Base-by-base conservation (phyloP, 805 yeast species). In the Starmera caribaea region DNA sequence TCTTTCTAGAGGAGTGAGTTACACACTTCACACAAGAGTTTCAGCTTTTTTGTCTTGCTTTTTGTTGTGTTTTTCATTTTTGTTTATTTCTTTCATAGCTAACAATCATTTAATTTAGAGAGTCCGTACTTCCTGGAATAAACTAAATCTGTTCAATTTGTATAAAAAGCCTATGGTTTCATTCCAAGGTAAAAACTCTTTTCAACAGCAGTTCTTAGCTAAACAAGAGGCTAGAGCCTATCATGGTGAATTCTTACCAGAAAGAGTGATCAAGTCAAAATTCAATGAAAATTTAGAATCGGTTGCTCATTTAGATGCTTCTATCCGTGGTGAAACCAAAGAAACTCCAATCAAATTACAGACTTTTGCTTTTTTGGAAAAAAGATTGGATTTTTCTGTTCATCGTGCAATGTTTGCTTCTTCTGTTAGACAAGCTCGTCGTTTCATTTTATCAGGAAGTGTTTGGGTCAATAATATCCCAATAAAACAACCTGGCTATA, bases 391-490 rank as follows among this genome's bases (percentile, higher is more conserved):
- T 59, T 75, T 82, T 56, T 97, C 96, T 3, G 53, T 90, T 10
- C 92, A 86, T 66, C 79, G 98, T 62, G 70, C 96, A 15, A 72
- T 90, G 83, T 88, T 90, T 66, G 96, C 97, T 5, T 76, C 95
- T 5, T 83, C 95, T 8, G 76, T 87, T 4, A 79, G 97, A 68
- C 97, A 90, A 63, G 96, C 98, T 3, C 76, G 96, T 50, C 88
- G 84, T 56, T 87, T 83, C 53, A 79, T 92, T 43, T 61, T 84
- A 13, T 78, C 77, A 36, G 95, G 95, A 1, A 68, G 80, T 47
- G 97, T 90, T 11, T 66, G 69, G 46, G 97, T 90, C 32, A 92
- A 90, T 56, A 97, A 96, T 9, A 73, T 81, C 30, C 69, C 66
- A 13, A 80, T 89, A 44, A 74, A 71, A 50, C 85, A 83, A 50